Evolutionary conservation across 176 grass and related monocot genomes (phyloP).

Genomic region (Calamus simplicifolius): DNA sequence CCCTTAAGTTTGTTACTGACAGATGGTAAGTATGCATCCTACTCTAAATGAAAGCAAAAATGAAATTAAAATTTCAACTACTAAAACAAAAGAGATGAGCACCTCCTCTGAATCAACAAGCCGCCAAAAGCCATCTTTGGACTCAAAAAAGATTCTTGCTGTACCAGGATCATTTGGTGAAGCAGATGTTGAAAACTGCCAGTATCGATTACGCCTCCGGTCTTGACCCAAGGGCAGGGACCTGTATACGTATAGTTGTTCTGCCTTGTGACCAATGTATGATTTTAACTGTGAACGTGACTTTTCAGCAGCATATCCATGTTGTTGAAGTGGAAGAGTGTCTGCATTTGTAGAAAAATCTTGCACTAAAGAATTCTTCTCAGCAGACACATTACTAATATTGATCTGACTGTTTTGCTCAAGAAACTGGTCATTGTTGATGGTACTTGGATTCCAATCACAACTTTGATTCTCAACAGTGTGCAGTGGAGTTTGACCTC

Average conservation of each 20-base stretch:
- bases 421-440: constrained; percentile 27
- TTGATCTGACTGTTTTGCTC: constrained; percentile 37
- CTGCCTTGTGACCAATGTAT: constrained; percentile 74
- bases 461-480: constrained; percentile 29
- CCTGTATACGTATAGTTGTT: constrained; percentile 81
- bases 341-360: constrained; percentile 38
- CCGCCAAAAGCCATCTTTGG: constrained; percentile 68
- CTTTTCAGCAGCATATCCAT: constrained; percentile 65
- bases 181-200: constrained; percentile 79
- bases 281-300: constrained; percentile 79
- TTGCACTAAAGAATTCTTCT: constrained; percentile 41
- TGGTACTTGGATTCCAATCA: constrained; percentile 27
- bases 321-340: constrained; percentile 47
- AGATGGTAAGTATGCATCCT: too few species aligned
- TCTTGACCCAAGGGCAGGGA: constrained; percentile 91
- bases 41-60: too few species aligned
- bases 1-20: too few species aligned
- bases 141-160: constrained; percentile 92
- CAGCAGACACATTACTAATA: constrained; percentile 25
- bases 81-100: constrained; percentile 18
- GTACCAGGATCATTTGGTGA: constrained; percentile 87
- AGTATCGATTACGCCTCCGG: constrained; percentile 81
- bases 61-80: too few species aligned
- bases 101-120: constrained; percentile 89
- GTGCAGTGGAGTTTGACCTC: constrained; percentile 20